Percentiles rank a stretch among this genome's conserved stretches.
Evolutionary conservation across 768 basidiomycete genomes (phyloP).

Genomic region (Termitomyces sp.): DNA sequence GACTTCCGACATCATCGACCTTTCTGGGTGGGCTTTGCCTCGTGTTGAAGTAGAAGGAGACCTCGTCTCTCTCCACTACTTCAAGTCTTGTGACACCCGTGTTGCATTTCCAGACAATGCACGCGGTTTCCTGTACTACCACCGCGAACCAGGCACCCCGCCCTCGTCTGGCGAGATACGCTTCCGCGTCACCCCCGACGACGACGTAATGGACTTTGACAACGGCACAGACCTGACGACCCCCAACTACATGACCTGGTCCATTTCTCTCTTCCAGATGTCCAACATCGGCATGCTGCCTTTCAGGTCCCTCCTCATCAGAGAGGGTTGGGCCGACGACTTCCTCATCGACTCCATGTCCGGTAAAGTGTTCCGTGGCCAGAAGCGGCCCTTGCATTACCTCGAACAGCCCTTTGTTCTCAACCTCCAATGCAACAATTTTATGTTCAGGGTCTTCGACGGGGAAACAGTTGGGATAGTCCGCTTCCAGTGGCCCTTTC

Average conservation of each 20-base stretch:
- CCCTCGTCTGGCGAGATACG: constrained; percentile 1
- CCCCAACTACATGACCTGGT: not conserved
- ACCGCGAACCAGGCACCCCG: not conserved
- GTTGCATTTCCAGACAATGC: not conserved
- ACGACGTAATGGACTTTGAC: not conserved
- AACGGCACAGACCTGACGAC: not conserved
- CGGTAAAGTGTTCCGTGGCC: not conserved
- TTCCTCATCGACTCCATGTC: not conserved
- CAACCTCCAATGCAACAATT: not conserved
- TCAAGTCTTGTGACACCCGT: not conserved
- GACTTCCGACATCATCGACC: not conserved
- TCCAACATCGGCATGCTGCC: not conserved
- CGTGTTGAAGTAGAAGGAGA: not conserved
- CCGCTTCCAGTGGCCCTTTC: not conserved
- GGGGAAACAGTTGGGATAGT: not conserved
- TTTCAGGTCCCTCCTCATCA: not conserved
- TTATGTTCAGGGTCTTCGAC: not conserved
- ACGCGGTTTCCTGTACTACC: constrained; percentile 3
- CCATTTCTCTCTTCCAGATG: not conserved
- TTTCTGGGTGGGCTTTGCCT: not conserved
- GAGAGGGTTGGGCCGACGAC: not conserved
- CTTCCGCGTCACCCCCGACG: not conserved
- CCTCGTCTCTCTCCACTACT: not conserved
- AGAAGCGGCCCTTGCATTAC: not conserved
- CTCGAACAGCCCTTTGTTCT: constrained; percentile 4